Evolutionary conservation across 495 filamentous ascomycete species (phyloP).

Genomic region (Penicillium flavigenum): DNA sequence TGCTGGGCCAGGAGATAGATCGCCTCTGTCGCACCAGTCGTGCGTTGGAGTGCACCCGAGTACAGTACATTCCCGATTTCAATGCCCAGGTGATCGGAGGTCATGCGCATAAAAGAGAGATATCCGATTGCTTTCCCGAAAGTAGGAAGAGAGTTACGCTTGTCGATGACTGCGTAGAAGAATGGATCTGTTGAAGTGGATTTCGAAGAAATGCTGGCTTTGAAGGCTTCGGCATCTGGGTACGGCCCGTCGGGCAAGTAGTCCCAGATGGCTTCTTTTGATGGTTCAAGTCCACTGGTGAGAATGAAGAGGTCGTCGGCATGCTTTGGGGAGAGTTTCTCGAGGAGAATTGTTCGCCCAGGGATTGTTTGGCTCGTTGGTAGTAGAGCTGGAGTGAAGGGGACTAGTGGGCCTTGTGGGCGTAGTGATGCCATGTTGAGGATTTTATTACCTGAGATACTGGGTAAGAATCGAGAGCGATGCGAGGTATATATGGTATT

Average conservation of each 20-base stretch:
- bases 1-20: slow-evolving; percentile 49
- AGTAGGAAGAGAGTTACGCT: slow-evolving; percentile 11
- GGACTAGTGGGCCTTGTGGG: slow-evolving; percentile 28
- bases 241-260: slow-evolving; percentile 49
- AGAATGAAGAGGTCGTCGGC: slow-evolving; percentile 40
- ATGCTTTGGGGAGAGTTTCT: slow-evolving; percentile 37
- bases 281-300: slow-evolving; percentile 35
- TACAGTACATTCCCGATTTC: slow-evolving; percentile 55
- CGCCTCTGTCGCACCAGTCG: slow-evolving; percentile 50
- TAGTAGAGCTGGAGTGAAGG: slow-evolving; percentile 20
- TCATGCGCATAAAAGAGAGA: slow-evolving; percentile 45
- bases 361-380: slow-evolving; percentile 21
- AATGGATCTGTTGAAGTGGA: slow-evolving; percentile 34
- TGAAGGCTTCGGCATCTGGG: slow-evolving; percentile 32
- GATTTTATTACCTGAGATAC: background rate
- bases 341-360: slow-evolving; percentile 41
- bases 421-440: slow-evolving; percentile 10
- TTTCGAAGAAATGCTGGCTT: slow-evolving; percentile 25
- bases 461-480: background rate
- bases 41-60: slow-evolving; percentile 45
- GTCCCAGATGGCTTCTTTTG: slow-evolving; percentile 40
- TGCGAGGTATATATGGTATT: background rate
- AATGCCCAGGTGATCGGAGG: slow-evolving; percentile 34
- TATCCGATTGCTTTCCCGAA: slow-evolving; percentile 39
- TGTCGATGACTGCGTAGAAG: slow-evolving; percentile 45